These are phyloP conservation scores for Sisymbrium irio DNA, from an alignment of 345 rosid genomes.

Conservation along the genomic window DNA sequence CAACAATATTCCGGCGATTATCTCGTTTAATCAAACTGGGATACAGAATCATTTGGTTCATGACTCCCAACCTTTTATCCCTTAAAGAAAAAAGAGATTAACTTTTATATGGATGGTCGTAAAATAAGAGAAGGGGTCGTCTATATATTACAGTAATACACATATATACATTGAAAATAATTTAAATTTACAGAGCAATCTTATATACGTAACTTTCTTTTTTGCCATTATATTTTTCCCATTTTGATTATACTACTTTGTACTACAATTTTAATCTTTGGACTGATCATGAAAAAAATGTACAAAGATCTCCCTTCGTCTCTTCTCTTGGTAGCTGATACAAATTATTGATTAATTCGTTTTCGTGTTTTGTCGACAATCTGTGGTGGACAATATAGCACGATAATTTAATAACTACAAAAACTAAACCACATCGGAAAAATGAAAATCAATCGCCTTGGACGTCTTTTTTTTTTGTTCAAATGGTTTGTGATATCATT, in stretches of 20 bases:
- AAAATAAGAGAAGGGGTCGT: conserved; percentile 24
- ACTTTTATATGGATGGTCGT: neutral
- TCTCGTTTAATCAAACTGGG: conserved; percentile 66
- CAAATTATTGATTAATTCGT: neutral
- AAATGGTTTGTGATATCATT: too few species aligned
- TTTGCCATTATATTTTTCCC: neutral
- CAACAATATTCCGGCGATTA: conserved; percentile 44
- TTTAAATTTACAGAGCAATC: conserved; percentile 10
- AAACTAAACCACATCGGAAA: neutral
- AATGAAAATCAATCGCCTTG: neutral
- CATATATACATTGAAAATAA: conserved; percentile 12
- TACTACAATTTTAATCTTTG: conserved; percentile 6
- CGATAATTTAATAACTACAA: neutral
- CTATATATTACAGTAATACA: neutral
- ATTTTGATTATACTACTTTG: conserved; percentile 1
- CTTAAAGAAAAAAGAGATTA: conserved; percentile 29
- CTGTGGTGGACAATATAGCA: neutral
- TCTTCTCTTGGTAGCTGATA: neutral
- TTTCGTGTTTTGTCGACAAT: neutral
- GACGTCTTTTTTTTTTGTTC: neutral
- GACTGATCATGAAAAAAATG: conserved; percentile 22
- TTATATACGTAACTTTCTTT: neutral
- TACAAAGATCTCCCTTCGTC: conserved; percentile 13
- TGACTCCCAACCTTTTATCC: conserved; percentile 59
- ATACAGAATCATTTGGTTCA: conserved; percentile 64